phyloP scores from a whole-genome alignment of 495 filamentous ascomycete genomes.

The Aspergillus affinis region DNA sequence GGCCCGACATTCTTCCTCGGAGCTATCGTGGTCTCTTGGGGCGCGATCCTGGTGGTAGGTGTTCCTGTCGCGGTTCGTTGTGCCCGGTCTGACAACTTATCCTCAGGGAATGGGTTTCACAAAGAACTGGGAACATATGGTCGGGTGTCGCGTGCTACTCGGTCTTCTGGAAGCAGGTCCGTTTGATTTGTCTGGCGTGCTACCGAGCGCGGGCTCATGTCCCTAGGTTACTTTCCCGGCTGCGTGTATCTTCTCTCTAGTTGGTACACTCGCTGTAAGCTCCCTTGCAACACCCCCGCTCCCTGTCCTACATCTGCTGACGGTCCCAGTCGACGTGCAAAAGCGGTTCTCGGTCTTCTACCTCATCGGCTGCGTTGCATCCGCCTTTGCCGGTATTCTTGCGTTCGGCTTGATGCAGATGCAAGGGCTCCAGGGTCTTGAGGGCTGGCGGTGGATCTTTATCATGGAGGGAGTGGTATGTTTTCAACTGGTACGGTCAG shows the following conservation, averaged over 20 bases:
- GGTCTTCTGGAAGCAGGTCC: constrained; percentile 62
- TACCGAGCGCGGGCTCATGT: neutral
- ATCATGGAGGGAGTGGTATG: constrained; percentile 56
- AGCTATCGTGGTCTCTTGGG: constrained; percentile 53
- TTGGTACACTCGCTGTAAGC: constrained; percentile 61
- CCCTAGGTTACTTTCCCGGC: constrained; percentile 56
- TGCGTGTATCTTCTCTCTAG: constrained; percentile 62
- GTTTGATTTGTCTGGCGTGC: neutral
- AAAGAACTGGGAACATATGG: constrained; percentile 34
- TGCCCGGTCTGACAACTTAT: neutral
- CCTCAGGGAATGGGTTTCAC: constrained; percentile 54
- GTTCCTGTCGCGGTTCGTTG: too few relatives aligned
- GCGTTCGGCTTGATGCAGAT: constrained; percentile 65
- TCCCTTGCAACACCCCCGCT: neutral
- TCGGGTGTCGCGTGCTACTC: constrained; percentile 56
- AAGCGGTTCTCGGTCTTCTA: constrained; percentile 64
- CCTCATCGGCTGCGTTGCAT: constrained; percentile 60
- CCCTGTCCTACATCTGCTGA: neutral
- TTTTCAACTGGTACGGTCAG: neutral
- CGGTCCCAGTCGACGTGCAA: constrained; percentile 30
- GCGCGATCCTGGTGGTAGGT: constrained; percentile 43
- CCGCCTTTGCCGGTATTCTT: constrained; percentile 61
- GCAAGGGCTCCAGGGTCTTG: constrained; percentile 43
- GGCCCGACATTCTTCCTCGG: constrained; percentile 58
- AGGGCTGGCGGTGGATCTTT: constrained; percentile 67